These are phyloP conservation scores for Dysphania ambrosioides DNA, from an alignment of 148 eudicot genomes.

Conservation along the genomic window DNA sequence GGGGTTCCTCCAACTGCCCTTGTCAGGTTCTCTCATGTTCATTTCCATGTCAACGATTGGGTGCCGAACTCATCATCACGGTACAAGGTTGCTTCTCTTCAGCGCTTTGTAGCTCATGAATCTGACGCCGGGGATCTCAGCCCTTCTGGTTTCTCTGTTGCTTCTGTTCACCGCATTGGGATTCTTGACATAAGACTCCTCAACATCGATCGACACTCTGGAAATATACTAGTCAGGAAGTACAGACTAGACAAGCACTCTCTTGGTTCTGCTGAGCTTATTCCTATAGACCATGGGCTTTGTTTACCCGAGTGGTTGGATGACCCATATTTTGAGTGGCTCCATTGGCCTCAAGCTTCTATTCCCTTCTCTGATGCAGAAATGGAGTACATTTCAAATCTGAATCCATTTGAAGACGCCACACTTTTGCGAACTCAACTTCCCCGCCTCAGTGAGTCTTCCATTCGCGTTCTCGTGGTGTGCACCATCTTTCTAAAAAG, in stretches of 20 bases:
- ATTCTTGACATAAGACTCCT: conserved; percentile 75
- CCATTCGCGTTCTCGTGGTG: conserved; percentile 70
- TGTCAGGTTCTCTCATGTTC: conserved; percentile 62
- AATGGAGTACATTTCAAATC: conserved; percentile 59
- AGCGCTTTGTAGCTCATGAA: conserved; percentile 60
- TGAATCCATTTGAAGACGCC: conserved; percentile 76
- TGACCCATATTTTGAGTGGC: conserved; percentile 96
- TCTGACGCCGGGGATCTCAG: conserved; percentile 92
- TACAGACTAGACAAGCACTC: conserved; percentile 32
- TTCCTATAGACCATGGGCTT: conserved; percentile 93
- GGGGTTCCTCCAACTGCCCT: conserved; percentile 93
- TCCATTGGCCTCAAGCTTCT: conserved; percentile 97
- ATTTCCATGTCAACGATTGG: conserved; percentile 41
- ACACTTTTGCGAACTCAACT: conserved; percentile 56
- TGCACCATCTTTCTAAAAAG: conserved; percentile 73
- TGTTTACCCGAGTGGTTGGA: conserved; percentile 90
- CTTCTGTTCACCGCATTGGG: conserved; percentile 78
- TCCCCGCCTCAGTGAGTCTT: conserved; percentile 64
- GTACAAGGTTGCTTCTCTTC: conserved; percentile 77
- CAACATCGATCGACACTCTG: conserved; percentile 90
- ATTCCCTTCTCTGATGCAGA: conserved; percentile 81
- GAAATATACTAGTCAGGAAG: conserved; percentile 73
- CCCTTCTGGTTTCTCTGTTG: conserved; percentile 74
- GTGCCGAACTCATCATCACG: conserved; percentile 33
- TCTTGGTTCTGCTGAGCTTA: conserved; percentile 52